Base-by-base conservation (phyloP, 352 stramenopile species). In the Phytopythium montanum region DNA sequence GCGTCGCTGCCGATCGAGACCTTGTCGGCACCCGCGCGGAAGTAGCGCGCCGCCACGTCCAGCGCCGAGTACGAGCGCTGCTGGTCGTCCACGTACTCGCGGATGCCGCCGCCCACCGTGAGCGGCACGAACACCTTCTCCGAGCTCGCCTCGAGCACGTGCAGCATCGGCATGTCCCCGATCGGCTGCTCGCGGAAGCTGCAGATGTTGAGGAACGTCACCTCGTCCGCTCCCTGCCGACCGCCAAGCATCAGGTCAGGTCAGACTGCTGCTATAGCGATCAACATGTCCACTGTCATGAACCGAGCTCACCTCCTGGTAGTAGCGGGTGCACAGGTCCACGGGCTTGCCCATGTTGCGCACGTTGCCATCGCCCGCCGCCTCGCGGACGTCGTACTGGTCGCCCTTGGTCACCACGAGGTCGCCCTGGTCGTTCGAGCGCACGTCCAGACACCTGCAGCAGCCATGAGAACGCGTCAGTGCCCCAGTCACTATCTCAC, bases 201-300 rank as follows among this genome's bases (percentile, higher is more conserved):
- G n/a, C 94, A 99, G 63, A 99, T 99, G 81, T 99, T 99, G 34
- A 99, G 76, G 73, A 99, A 99, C 25, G 92, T 87, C 64, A 99
- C 96, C 69, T 99, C 97, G 61, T 99, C 97, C 14, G 92, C 96
- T 25, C 96, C 82, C 54, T 56, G 21, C 14, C 10, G 12, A n/a
- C n/a, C 28, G 3, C 7, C 9, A 18, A 2, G n/a, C 44, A 8
- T 14, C 25, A 8, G 7, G 19, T 46, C 25, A 46, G 39, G 19
- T 46, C 25, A 46, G 39, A 6, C 14, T 21, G 2, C 9, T 21
- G n/a, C n/a, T n/a, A n/a, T n/a, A 46, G 5, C 9, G 39, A 18
- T 25, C 6, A 21, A 10, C 12, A 25, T 5, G 10, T 4, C 0
- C 18, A 25, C 19, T 7, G 25, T 25, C 19, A 9, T 25, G 21